Evolutionary conservation across 75 land plant species (phyloP).

Genomic region (Cunninghamia lanceolata): DNA sequence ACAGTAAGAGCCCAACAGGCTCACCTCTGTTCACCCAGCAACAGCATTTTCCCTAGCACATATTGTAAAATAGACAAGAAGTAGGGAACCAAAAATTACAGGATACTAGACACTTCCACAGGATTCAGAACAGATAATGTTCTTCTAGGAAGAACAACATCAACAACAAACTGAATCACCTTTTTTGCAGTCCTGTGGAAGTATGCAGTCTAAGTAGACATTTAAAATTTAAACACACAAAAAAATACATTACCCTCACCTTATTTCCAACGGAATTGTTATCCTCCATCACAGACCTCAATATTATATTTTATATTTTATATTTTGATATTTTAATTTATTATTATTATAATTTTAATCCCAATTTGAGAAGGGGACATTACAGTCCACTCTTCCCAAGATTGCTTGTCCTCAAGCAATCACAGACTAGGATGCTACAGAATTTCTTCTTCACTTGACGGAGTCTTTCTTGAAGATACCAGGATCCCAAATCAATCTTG

Average conservation of each 20-base stretch:
- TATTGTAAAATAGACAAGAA: neutral
- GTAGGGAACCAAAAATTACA: neutral
- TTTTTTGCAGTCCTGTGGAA: neutral
- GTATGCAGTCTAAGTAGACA: neutral
- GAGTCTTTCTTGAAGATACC: too few species aligned
- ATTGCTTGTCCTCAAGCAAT: too few species aligned
- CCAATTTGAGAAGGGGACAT: too few species aligned
- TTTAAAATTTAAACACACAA: neutral
- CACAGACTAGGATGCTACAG: too few species aligned
- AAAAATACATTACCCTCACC: neutral
- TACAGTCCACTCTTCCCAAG: too few species aligned
- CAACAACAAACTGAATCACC: neutral
- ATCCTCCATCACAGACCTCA: neutral
- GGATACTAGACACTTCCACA: neutral
- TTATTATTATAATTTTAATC: too few species aligned
- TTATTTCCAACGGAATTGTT: neutral
- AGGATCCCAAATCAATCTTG: too few species aligned
- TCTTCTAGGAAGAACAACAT: neutral
- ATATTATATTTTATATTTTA: too few species aligned
- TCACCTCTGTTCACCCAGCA: neutral
- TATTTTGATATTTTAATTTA: too few species aligned
- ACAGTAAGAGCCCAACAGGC: too few species aligned
- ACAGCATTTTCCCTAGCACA: neutral
- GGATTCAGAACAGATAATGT: neutral
- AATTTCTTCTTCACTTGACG: too few species aligned